Percentiles rank a stretch among this genome's conserved stretches.
These are phyloP conservation scores for Blepharisma undulans DNA, from an alignment of 169 alveolate species.

Conservation along the genomic window DNA sequence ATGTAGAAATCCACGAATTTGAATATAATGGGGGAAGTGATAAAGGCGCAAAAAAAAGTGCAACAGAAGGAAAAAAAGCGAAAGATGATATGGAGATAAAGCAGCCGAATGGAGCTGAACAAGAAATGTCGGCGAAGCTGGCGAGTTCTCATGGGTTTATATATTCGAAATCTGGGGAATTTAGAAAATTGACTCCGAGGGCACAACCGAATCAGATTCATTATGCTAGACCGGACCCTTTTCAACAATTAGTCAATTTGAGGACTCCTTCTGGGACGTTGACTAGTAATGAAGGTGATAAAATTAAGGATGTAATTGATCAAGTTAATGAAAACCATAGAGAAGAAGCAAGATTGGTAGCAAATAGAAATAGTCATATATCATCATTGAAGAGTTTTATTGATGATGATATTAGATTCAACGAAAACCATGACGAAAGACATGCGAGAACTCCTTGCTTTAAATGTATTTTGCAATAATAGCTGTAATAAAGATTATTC, in stretches of 20 bases:
- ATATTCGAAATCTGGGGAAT: background rate
- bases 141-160: background rate
- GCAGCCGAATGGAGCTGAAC: background rate
- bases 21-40: background rate
- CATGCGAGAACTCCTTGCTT: background rate
- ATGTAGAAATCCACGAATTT: background rate
- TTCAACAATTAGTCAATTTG: background rate
- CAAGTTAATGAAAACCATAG: background rate
- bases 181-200: background rate
- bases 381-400: background rate
- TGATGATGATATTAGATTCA: background rate
- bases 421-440: background rate
- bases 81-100: background rate
- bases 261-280: background rate
- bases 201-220: background rate
- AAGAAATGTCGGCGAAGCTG: background rate
- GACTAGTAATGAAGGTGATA: background rate
- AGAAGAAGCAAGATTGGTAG: background rate
- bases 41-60: background rate
- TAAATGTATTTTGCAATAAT: background rate
- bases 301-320: background rate
- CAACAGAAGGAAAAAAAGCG: background rate
- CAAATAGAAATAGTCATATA: background rate
- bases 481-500: background rate
- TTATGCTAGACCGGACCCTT: background rate